Conservation (phyloP, 345 rosid species). For the Citrus unshiu region DNA sequence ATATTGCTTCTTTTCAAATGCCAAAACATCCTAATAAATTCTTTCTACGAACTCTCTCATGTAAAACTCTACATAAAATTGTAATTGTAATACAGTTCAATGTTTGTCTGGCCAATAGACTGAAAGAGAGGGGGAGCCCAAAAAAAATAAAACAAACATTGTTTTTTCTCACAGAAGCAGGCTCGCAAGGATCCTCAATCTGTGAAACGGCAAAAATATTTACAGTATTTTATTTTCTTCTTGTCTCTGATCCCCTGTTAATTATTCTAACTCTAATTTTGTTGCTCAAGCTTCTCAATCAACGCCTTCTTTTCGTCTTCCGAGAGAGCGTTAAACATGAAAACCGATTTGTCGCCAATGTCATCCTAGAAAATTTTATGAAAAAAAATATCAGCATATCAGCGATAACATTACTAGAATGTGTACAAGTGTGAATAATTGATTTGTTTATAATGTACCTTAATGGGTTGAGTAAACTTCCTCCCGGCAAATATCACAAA, state of each 20-base stretch:
- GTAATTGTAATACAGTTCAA: no score
- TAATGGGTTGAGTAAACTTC: constrained; percentile 87
- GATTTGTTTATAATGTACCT: constrained; percentile 41
- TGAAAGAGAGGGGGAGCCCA: no score
- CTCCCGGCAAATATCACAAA: constrained; percentile 84
- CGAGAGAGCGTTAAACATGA: constrained; percentile 72
- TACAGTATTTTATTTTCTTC: background rate
- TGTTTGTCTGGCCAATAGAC: no score
- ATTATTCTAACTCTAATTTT: constrained; percentile 27
- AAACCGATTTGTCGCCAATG: constrained; percentile 90
- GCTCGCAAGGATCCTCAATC: background rate
- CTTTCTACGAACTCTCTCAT: no score
- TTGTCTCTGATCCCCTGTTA: background rate
- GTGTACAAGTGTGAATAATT: background rate
- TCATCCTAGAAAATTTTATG: constrained; percentile 60
- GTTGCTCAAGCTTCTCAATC: constrained; percentile 60
- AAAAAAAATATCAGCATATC: constrained; percentile 16
- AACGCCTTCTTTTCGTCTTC: constrained; percentile 71
- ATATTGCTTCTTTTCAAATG: no score
- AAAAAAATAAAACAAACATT: background rate
- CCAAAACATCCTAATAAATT: no score
- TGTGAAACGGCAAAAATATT: background rate
- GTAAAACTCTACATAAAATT: no score
- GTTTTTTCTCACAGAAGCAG: background rate
- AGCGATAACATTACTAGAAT: background rate